Evolutionary conservation across 2,329 filamentous ascomycete genomes (phyloP), one percentile per base, ranked within the genome.

Genomic region (Cladosporium sp.): DNA sequence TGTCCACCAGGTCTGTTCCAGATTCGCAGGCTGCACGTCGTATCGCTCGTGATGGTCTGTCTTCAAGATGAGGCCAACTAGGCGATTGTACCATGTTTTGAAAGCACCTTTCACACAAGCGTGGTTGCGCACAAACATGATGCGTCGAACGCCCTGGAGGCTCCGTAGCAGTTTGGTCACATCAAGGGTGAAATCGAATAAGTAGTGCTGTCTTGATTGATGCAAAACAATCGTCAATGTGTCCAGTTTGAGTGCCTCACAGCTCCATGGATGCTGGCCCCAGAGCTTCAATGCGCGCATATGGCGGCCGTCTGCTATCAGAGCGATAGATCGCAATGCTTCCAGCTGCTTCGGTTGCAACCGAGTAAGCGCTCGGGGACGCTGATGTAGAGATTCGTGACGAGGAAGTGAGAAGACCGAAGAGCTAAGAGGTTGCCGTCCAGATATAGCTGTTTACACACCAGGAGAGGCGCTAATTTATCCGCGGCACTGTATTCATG

Each of bases 11-110:
- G 61, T 65, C 12, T 50, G 50, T 47, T 69, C 68, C 3, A 58
- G n/a, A 13, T 59, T 54, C 0, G 64, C 61, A 2, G 64, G 64
- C 8, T 42, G 47, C 1, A 58, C 62, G 43, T 68, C 66, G 52
- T 71, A 73, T 36, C 70, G 58, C 43, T 71, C 62, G 12, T 62
- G 60, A 53, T 72, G 70, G 54, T 74, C 71, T 19, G 65, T 61
- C 47, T 71, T 71, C 53, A 73, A 52, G 4, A 73, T 61, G 15
- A 67, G 54, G 1, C 68, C 68, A n/a, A 72, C 51, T 0, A 74
- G 56, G 1, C 63, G 57, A 41, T 69, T 68, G 39, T 62, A 68
- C 68, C 69, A 71, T 8, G 62, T 65, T 39, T 64, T 64, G 47
- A 72, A 68, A 36, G 57, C 59, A 1, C 66, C 65, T 45, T 69